Conservation (phyloP, 1,284 basidiomycete species). For the Ceratobasidium sp. region DNA sequence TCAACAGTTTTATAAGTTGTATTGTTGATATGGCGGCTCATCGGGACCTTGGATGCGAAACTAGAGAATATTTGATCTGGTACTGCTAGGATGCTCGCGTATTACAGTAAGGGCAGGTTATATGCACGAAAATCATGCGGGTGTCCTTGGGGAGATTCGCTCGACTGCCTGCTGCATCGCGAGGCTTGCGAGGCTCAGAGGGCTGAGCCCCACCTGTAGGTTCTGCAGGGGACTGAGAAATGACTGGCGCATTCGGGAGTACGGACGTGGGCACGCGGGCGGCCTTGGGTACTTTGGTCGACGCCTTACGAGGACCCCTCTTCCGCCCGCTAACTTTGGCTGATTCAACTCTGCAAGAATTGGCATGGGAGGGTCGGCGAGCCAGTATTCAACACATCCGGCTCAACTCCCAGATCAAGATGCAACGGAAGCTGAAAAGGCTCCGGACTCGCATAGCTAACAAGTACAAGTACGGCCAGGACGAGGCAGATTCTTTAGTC, state of each 20-base stretch:
- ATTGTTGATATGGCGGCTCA: conserved; percentile 33
- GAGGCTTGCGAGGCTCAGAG: neutral
- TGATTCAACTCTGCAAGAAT: conserved; percentile 33
- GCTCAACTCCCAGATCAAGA: too few relatives aligned
- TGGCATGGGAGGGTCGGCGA: conserved; percentile 32
- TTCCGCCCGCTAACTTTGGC: neutral
- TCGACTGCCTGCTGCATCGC: conserved; percentile 34
- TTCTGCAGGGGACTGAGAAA: neutral
- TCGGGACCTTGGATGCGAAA: conserved; percentile 30
- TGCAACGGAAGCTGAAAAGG: too few relatives aligned
- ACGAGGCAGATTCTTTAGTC: neutral
- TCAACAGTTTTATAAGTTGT: conserved; percentile 21
- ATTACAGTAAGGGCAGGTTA: conserved; percentile 36
- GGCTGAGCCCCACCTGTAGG: neutral
- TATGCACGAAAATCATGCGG: conserved; percentile 37
- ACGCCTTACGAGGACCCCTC: neutral
- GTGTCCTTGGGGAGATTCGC: conserved; percentile 17
- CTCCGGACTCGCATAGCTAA: neutral
- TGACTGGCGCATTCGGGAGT: neutral
- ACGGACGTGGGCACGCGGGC: too few relatives aligned
- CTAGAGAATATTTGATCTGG: conserved; percentile 30
- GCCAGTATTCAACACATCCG: conserved; percentile 35
- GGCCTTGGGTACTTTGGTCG: neutral
- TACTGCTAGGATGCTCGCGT: neutral
- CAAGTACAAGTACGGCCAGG: conserved; percentile 1